A percentile compares a stretch with the other conserved stretches of the same genome.
phyloP scores from a whole-genome alignment of 179 eudicot species.

The Nepenthes alata region DNA sequence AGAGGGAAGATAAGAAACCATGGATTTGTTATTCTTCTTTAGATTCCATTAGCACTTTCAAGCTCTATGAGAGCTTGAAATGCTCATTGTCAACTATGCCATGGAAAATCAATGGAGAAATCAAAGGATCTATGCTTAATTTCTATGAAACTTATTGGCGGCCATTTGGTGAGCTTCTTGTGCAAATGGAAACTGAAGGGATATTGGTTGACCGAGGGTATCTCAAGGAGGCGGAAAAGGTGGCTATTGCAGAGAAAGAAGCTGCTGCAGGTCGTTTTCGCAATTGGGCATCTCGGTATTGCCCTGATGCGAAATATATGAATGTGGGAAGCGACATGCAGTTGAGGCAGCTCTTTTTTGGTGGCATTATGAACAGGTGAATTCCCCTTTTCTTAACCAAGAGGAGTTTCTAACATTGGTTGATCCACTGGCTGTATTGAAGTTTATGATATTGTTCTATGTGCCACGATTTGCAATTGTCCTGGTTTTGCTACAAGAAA shows the following conservation, averaged over 20 bases:
- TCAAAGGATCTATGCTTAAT: slow-evolving; percentile 51
- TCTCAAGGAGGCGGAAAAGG: slow-evolving; percentile 79
- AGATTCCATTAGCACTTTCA: slow-evolving; percentile 81
- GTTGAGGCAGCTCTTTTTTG: slow-evolving; percentile 78
- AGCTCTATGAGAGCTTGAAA: slow-evolving; percentile 72
- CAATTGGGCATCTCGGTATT: slow-evolving; percentile 81
- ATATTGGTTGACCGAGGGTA: slow-evolving; percentile 82
- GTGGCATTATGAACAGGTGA: slow-evolving; percentile 76
- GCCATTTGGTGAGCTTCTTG: slow-evolving; percentile 90
- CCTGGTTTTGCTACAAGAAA: too few relatives aligned
- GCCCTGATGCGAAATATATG: slow-evolving; percentile 82
- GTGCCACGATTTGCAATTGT: too few relatives aligned
- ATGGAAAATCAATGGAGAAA: slow-evolving; percentile 49
- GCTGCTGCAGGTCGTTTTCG: slow-evolving; percentile 76
- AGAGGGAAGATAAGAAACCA: slow-evolving; percentile 48
- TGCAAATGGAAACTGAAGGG: slow-evolving; percentile 87
- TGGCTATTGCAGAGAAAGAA: slow-evolving; percentile 72
- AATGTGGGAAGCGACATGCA: slow-evolving; percentile 96
- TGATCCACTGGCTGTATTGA: too few relatives aligned
- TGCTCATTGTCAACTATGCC: slow-evolving; percentile 38
- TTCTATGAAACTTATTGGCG: slow-evolving; percentile 74
- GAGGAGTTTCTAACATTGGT: not conserved
- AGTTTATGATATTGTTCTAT: too few relatives aligned
- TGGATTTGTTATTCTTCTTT: slow-evolving; percentile 93
- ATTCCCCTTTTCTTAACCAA: not conserved